Evolutionary conservation across 2,329 filamentous ascomycete genomes (phyloP).

Genomic region (Aplosporella prunicola): DNA sequence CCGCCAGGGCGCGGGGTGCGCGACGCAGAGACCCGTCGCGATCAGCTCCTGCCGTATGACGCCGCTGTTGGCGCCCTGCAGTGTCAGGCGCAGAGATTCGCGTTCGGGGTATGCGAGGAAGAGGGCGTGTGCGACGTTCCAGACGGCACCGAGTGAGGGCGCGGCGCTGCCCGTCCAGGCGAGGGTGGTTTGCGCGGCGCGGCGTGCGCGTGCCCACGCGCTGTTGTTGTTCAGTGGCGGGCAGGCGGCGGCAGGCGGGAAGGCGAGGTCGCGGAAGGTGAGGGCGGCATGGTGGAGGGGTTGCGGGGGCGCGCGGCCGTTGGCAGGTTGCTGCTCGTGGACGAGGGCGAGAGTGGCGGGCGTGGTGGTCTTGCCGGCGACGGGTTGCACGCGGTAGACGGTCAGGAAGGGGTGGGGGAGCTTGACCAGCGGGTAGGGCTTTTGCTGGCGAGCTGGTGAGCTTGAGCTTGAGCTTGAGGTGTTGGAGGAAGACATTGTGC

Average conservation of each 20-base stretch:
- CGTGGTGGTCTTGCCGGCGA: not conserved
- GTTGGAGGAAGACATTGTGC: too few relatives aligned
- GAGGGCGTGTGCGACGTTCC: slow-evolving; percentile 39
- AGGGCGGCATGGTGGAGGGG: slow-evolving; percentile 21
- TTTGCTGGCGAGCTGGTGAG: too few relatives aligned
- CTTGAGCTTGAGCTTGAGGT: too few relatives aligned
- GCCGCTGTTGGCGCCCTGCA: slow-evolving; percentile 29
- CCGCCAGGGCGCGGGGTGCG: slow-evolving; percentile 33
- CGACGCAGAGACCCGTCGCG: slow-evolving; percentile 33
- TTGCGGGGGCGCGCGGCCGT: slow-evolving; percentile 18
- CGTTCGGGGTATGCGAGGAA: slow-evolving; percentile 34
- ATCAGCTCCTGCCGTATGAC: slow-evolving; percentile 33
- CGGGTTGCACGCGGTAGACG: slow-evolving; percentile 16
- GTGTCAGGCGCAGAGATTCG: slow-evolving; percentile 36
- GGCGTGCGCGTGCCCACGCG: slow-evolving; percentile 36
- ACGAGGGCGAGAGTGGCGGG: not conserved
- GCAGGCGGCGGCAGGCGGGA: slow-evolving; percentile 17
- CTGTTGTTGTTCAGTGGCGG: slow-evolving; percentile 26
- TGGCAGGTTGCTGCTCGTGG: not conserved
- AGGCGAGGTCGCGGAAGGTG: slow-evolving; percentile 23
- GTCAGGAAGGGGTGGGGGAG: slow-evolving; percentile 31
- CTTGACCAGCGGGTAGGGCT: too few relatives aligned
- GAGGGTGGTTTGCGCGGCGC: slow-evolving; percentile 34
- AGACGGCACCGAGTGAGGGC: slow-evolving; percentile 38
- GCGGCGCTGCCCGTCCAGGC: slow-evolving; percentile 29